These are phyloP conservation scores for Mycena galopus DNA, from an alignment of 768 basidiomycete genomes.

Conservation along the genomic window DNA sequence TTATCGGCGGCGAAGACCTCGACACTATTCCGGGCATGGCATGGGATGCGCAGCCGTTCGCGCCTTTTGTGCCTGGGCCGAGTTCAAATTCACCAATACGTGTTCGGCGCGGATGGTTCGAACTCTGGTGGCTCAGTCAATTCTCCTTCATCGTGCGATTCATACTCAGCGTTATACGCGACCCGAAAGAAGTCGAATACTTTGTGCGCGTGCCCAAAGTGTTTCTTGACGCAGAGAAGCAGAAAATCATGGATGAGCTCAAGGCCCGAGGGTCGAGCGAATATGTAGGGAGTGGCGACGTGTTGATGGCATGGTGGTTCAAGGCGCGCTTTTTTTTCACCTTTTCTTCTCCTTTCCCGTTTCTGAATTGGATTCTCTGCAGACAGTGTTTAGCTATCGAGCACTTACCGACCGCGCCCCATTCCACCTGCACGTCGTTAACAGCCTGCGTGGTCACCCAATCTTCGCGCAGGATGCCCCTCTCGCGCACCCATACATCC, in stretches of 20 bases:
- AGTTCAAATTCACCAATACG: not conserved
- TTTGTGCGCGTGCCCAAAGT: not conserved
- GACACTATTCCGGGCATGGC: slow-evolving; percentile 21
- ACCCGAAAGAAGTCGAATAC: not conserved
- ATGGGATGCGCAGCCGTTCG: slow-evolving; percentile 10
- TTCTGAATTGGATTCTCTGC: not conserved
- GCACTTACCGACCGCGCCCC: not conserved
- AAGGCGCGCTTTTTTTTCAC: slow-evolving; percentile 8
- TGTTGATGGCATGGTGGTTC: slow-evolving; percentile 29
- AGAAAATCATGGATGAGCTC: not conserved
- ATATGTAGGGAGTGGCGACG: slow-evolving; percentile 11
- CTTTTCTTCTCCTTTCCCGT: not conserved
- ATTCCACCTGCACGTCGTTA: slow-evolving; percentile 13
- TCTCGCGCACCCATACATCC: slow-evolving; percentile 13
- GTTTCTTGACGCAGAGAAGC: not conserved
- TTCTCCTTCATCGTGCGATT: not conserved
- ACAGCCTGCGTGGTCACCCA: slow-evolving; percentile 9
- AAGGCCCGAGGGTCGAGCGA: not conserved
- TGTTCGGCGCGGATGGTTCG: not conserved
- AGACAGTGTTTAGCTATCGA: slow-evolving; percentile 5
- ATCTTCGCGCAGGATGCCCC: slow-evolving; percentile 8
- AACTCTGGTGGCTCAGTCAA: not conserved
- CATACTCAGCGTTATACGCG: not conserved
- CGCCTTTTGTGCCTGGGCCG: not conserved
- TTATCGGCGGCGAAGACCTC: slow-evolving; percentile 11